Evolutionary conservation across 805 yeast species (phyloP).

Genomic region (Schizosaccharomyces osmophilus): DNA sequence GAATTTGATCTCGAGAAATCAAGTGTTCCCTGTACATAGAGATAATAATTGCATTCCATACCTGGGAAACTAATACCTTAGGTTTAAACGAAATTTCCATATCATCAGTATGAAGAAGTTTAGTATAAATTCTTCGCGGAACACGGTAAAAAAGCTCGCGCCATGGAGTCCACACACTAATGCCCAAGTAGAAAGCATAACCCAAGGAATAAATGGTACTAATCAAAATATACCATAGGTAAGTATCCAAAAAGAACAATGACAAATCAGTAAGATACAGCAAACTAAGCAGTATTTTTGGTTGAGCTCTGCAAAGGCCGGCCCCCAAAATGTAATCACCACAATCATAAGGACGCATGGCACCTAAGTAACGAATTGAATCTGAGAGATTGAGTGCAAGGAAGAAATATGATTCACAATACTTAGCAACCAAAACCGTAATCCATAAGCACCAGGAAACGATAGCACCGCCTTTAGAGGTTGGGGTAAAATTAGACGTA

Average conservation of each 20-base stretch:
- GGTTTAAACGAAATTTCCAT: conserved; percentile 98
- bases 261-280: conserved; percentile 83
- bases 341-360: conserved; percentile 66
- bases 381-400: conserved; percentile 73
- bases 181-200: conserved; percentile 97
- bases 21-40: conserved; percentile 99
- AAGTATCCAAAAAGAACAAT: conserved; percentile 93
- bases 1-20: conserved; percentile 94
- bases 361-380: conserved; percentile 74
- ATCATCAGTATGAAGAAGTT: conserved; percentile 90
- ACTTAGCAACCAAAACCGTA: conserved; percentile 71
- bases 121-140: conserved; percentile 96
- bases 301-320: conserved; percentile 59
- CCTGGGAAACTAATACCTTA: conserved; percentile 89
- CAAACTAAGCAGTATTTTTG: conserved; percentile 70
- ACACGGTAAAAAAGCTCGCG: conserved; percentile 91
- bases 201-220: conserved; percentile 92
- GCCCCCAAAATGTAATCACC: conserved; percentile 80
- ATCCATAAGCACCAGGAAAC: conserved; percentile 84
- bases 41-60: conserved; percentile 96
- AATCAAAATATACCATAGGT: conserved; percentile 91
- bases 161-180: conserved; percentile 97
- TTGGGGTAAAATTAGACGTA: conserved; percentile 69
- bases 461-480: conserved; percentile 82
- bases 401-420: conserved; percentile 75